A percentile compares a stretch with the other conserved stretches of the same genome.
Conservation (phyloP, 768 basidiomycete species). For the Leucosporidium scottii region DNA sequence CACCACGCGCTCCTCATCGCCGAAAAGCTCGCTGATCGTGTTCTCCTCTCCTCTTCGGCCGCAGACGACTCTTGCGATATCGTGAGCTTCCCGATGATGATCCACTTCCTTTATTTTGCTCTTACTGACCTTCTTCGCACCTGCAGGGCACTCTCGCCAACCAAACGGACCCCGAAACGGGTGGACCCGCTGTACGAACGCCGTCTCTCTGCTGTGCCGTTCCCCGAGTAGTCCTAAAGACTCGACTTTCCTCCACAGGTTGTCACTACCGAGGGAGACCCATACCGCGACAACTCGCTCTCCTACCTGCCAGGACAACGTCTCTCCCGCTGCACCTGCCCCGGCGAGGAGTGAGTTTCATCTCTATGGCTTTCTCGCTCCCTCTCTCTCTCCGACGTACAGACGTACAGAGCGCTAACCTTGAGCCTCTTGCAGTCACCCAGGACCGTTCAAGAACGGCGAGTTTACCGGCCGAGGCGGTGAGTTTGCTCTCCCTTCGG, state of each 20-base stretch:
- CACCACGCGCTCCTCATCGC: no score
- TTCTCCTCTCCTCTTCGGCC: no score
- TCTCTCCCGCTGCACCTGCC: constrained; percentile 80
- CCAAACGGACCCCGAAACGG: constrained; percentile 46
- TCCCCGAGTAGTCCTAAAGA: no score
- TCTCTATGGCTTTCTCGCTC: constrained; percentile 46
- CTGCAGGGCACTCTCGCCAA: constrained; percentile 63
- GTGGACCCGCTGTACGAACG: not conserved
- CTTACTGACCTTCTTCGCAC: no score
- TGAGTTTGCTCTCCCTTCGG: constrained; percentile 39
- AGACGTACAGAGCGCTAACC: no score
- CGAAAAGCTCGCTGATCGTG: no score
- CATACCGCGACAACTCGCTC: constrained; percentile 50
- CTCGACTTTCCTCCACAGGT: not conserved
- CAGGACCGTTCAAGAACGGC: not conserved
- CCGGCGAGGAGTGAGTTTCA: constrained; percentile 52
- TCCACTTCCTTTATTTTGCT: no score
- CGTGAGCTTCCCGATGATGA: no score
- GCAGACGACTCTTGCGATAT: no score
- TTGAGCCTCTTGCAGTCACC: not conserved
- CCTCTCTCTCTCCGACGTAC: no score
- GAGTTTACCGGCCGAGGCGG: not conserved
- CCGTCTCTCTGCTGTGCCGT: no score
- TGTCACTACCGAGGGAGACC: constrained; percentile 51
- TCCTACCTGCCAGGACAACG: constrained; percentile 84